Evolutionary conservation across 768 basidiomycete species (phyloP), one percentile per base, ranked within the genome.

Genomic region (Artomyces pyxidatus): DNA sequence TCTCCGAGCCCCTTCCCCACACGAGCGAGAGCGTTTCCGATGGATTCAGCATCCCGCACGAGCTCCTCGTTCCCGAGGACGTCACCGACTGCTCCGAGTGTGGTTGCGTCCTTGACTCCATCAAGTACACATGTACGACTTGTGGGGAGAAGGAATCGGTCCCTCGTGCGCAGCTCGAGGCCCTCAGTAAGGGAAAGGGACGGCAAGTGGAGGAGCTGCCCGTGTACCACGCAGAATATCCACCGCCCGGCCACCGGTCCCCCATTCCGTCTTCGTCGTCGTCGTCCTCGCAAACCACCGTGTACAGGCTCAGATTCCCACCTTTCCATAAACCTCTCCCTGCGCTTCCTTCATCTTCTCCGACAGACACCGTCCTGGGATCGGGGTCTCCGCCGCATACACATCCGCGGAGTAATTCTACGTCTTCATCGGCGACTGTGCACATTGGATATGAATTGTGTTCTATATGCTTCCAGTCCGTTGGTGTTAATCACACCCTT

Each of bases 101-200:
- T 57, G 85, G 85, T 12, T 64, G 73, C 0, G 59, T 81, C 6
- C 69, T 97, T 17, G 85, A 90, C 45, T 75, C 79, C n/a, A 80
- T 95, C 62, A 82, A 89, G 40, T 96, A 97, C 63, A 83, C 94
- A 12, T 97, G 94, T 60, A 75, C 83, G 4, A 85, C 82, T 21
- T 95, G 93, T 58, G 91, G 90, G 8, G 86, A 88, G 65, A 88
- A 83, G 62, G 66, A 73, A 41, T 77, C 85, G 8, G 42, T 38
- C 6, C 51, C 51, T 4, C 50, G 51, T 11, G 23, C 26, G 12
- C 47, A 27, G 16, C 45, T 63, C 4, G 63, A 59, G 37, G 51
- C 55, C 46, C 21, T 60, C 44, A 50, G 63, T 38, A 79, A 81
- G 53, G 78, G 77, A 27, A 85, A 80, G 65, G 73, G 69, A 47